phyloP scores from a whole-genome alignment of 805 yeast genomes.

The Saturnispora diversa region DNA sequence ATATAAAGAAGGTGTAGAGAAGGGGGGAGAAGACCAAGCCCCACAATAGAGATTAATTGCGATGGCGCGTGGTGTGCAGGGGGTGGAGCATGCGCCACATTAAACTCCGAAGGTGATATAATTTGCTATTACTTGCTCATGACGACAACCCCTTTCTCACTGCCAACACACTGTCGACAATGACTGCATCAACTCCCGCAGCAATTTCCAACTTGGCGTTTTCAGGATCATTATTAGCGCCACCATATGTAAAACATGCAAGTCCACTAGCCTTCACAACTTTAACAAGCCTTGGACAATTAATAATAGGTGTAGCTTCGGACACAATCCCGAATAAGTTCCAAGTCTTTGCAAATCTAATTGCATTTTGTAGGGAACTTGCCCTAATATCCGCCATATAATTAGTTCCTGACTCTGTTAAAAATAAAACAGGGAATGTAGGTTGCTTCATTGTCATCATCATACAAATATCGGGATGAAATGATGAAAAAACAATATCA shows the following conservation, averaged over 20 bases:
- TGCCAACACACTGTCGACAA: conserved; percentile 89
- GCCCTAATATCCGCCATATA: conserved; percentile 89
- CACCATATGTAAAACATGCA: conserved; percentile 90
- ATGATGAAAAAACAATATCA: conserved; percentile 83
- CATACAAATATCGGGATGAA: conserved; percentile 89
- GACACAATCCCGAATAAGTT: conserved; percentile 85
- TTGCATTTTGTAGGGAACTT: conserved; percentile 79
- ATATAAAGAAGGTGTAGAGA: background rate
- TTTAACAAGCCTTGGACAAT: conserved; percentile 80
- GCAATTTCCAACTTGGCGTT: conserved; percentile 78
- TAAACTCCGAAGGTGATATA: conserved; percentile 4
- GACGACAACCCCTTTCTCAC: conserved; percentile 69
- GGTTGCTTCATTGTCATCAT: conserved; percentile 88
- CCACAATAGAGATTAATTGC: background rate
- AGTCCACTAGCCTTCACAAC: conserved; percentile 89
- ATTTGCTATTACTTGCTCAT: background rate
- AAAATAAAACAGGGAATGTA: conserved; percentile 78
- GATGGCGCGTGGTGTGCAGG: background rate
- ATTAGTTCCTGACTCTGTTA: conserved; percentile 82
- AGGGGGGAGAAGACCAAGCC: background rate
- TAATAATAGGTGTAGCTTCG: conserved; percentile 79
- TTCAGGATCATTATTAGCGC: conserved; percentile 74
- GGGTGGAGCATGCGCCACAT: background rate
- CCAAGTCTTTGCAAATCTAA: conserved; percentile 87
- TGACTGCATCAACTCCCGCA: conserved; percentile 98